Conservation (phyloP, 805 yeast genomes). For the Spathaspora passalidarum region DNA sequence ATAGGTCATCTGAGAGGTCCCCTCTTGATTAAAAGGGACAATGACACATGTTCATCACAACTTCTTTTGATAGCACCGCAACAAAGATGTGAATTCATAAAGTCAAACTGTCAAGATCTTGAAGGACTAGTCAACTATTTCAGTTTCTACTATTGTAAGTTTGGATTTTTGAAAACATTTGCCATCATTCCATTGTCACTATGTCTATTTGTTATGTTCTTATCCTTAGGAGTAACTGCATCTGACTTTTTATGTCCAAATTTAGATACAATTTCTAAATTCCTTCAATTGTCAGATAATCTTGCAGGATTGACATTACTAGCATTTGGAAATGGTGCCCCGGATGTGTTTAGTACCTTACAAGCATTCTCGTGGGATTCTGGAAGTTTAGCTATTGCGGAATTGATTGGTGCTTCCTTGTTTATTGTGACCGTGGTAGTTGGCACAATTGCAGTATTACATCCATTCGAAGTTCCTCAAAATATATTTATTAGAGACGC, state of each 20-base stretch:
- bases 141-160: slow-evolving; percentile 28
- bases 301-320: slow-evolving; percentile 82
- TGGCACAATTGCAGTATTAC: slow-evolving; percentile 70
- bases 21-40: not conserved
- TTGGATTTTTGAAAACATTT: slow-evolving; percentile 4
- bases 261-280: slow-evolving; percentile 58
- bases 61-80: slow-evolving; percentile 3
- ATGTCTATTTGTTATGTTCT: slow-evolving; percentile 46
- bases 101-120: slow-evolving; percentile 27
- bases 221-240: slow-evolving; percentile 73
- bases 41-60: not conserved
- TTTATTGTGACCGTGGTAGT: slow-evolving; percentile 77
- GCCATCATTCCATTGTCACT: slow-evolving; percentile 15
- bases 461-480: slow-evolving; percentile 59
- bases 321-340: slow-evolving; percentile 91
- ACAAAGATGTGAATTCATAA: slow-evolving; percentile 39
- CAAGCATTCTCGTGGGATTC: slow-evolving; percentile 75
- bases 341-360: slow-evolving; percentile 83
- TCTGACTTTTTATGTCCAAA: slow-evolving; percentile 83
- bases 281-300: slow-evolving; percentile 66
- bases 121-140: slow-evolving; percentile 39
- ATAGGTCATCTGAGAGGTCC: not conserved
- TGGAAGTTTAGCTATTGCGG: slow-evolving; percentile 80
- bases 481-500: slow-evolving; percentile 59
- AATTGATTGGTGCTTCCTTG: slow-evolving; percentile 85